phyloP scores from a whole-genome alignment of 108 stramenopile genomes.

The Nitzschia sp. region DNA sequence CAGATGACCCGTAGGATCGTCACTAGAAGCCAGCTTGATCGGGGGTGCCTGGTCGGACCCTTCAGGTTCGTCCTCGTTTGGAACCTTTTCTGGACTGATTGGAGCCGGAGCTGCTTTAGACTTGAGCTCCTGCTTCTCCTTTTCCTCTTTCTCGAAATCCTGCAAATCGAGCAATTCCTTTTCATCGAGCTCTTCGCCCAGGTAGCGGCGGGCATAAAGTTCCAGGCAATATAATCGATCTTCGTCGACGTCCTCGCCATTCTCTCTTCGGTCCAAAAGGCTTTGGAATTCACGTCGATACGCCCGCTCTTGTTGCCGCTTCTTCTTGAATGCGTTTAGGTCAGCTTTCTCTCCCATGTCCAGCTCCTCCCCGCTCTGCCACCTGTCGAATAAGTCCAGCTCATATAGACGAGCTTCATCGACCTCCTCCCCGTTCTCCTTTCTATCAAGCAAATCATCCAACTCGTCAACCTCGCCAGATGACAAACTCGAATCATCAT shows the following conservation, averaged over 20 bases:
- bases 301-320: not conserved
- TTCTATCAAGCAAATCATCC: conserved; percentile 12
- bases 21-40: no score
- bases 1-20: no score
- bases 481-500: conserved; percentile 16
- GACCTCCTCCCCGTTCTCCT: conserved; percentile 24
- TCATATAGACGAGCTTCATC: conserved; percentile 23
- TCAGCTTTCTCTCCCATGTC: conserved; percentile 16
- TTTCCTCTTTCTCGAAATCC: conserved; percentile 16
- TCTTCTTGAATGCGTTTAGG: conserved; percentile 1
- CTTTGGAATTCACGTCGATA: conserved; percentile 14
- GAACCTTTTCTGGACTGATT: no score
- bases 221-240: conserved; percentile 28
- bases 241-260: conserved; percentile 21
- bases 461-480: conserved; percentile 22
- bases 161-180: conserved; percentile 16
- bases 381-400: conserved; percentile 23
- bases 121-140: not conserved
- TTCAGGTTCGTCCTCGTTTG: no score
- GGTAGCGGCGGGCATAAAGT: conserved; percentile 18
- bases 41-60: no score
- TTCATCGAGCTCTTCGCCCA: conserved; percentile 8
- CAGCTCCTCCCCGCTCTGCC: conserved; percentile 15
- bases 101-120: no score
- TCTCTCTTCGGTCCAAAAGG: conserved; percentile 3